phyloP scores from a whole-genome alignment of 331 rosid genomes.

The Arachis monticola region DNA sequence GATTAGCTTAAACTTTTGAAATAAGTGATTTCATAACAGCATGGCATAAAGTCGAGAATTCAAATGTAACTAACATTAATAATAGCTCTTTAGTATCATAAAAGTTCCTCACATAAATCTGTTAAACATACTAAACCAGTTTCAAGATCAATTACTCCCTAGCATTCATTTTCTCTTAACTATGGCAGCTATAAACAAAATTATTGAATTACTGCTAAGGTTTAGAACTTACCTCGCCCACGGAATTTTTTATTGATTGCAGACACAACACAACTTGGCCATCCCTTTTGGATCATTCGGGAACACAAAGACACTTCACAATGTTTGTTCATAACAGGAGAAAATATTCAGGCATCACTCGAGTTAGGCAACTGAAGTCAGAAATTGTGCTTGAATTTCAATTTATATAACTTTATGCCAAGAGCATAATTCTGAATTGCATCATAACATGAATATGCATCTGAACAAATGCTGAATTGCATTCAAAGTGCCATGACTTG shows the following conservation, averaged over 20 bases:
- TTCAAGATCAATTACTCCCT: neutral
- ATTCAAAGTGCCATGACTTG: neutral
- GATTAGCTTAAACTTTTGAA: too few species aligned
- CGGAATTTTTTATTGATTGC: constrained; percentile 14
- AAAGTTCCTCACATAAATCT: neutral
- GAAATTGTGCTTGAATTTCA: constrained; percentile 24
- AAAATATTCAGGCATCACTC: constrained; percentile 19
- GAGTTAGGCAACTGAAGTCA: constrained; percentile 30
- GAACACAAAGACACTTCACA: neutral
- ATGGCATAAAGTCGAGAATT: constrained; percentile 11
- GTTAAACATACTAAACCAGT: neutral
- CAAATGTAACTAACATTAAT: neutral
- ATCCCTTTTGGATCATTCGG: constrained; percentile 22
- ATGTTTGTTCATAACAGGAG: constrained; percentile 5
- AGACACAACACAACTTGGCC: neutral
- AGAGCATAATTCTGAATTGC: constrained; percentile 12
- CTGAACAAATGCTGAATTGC: neutral
- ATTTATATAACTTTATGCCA: neutral
- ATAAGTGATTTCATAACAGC: too few species aligned
- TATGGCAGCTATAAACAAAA: neutral
- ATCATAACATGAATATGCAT: neutral
- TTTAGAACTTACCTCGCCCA: constrained; percentile 22
- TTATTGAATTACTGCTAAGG: neutral
- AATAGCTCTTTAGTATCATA: constrained; percentile 1
- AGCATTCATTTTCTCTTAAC: constrained; percentile 16